A percentile compares a stretch with the other conserved stretches of the same genome.
These are phyloP conservation scores for Ophidiomyces ophidiicola DNA, from an alignment of 2,329 filamentous ascomycete genomes.

Conservation along the genomic window DNA sequence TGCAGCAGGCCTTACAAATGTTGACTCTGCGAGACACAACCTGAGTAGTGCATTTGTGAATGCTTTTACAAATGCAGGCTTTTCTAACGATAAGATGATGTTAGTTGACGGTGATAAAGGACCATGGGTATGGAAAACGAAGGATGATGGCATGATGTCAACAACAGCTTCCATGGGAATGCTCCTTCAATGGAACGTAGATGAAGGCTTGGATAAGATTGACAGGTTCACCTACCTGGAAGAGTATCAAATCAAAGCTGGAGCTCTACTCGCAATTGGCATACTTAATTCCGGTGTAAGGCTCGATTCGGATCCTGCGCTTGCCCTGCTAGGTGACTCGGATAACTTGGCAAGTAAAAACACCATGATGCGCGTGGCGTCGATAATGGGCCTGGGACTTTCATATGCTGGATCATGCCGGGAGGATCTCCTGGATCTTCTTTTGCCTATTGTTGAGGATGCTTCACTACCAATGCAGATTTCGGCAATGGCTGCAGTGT, in stretches of 20 bases:
- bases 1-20: conserved; percentile 82
- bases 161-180: conserved; percentile 89
- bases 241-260: conserved; percentile 78
- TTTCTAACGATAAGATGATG: conserved; percentile 96
- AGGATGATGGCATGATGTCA: conserved; percentile 94
- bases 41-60: conserved; percentile 94
- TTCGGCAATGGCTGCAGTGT: conserved; percentile 87
- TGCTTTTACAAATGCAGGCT: conserved; percentile 91
- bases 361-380: conserved; percentile 63
- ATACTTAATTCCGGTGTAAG: conserved; percentile 90
- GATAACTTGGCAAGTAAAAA: conserved; percentile 71
- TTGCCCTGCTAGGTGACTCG: conserved; percentile 70
- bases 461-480: conserved; percentile 82
- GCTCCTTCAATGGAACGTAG: conserved; percentile 84
- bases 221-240: conserved; percentile 82
- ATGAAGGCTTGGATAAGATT: conserved; percentile 81
- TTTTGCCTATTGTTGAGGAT: conserved; percentile 79
- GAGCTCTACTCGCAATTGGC: conserved; percentile 82
- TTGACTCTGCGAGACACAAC: conserved; percentile 92
- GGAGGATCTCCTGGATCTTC: conserved; percentile 69
- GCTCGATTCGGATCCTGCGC: conserved; percentile 75
- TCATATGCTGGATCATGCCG: conserved; percentile 92
- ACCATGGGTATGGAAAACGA: conserved; percentile 98
- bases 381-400: conserved; percentile 91
- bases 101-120: conserved; percentile 76